Evolutionary conservation across 108 stramenopile genomes (phyloP).

Genomic region (Cyclotella sp.): DNA sequence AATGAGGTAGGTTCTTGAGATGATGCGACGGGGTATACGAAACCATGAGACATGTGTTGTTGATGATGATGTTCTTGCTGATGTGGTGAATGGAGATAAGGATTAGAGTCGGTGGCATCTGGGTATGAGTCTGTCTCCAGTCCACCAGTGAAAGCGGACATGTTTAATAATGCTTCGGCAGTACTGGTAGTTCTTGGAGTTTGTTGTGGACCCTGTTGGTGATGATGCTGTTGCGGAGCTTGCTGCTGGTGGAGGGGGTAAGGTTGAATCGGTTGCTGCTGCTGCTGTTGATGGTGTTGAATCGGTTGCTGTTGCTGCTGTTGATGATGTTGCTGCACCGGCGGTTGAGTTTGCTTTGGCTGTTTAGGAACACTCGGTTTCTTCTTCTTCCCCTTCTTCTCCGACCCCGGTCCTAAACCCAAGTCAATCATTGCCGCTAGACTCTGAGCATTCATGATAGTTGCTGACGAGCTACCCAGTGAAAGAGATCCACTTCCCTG

Average conservation of each 20-base stretch:
- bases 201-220: not conserved
- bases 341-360: not conserved
- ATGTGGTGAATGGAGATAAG: not conserved
- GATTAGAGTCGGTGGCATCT: not conserved
- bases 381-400: constrained; percentile 9
- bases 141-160: constrained; percentile 19
- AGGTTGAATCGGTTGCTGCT: not conserved
- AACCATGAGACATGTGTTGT: not conserved
- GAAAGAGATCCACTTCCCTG: not conserved
- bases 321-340: not conserved
- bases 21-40: not conserved
- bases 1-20: not conserved
- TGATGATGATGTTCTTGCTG: constrained; percentile 9
- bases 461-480: not conserved
- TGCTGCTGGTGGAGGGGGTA: not conserved
- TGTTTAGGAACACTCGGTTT: constrained; percentile 10
- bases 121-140: not conserved
- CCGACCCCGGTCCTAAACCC: constrained; percentile 19
- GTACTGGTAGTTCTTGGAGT: constrained; percentile 12
- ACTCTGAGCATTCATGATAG: constrained; percentile 18
- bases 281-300: constrained; percentile 12
- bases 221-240: not conserved
- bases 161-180: constrained; percentile 24
- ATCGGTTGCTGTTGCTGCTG: not conserved
- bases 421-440: constrained; percentile 27